phyloP scores from a whole-genome alignment of 805 yeast genomes.

The Wickerhamomyces bovis region DNA sequence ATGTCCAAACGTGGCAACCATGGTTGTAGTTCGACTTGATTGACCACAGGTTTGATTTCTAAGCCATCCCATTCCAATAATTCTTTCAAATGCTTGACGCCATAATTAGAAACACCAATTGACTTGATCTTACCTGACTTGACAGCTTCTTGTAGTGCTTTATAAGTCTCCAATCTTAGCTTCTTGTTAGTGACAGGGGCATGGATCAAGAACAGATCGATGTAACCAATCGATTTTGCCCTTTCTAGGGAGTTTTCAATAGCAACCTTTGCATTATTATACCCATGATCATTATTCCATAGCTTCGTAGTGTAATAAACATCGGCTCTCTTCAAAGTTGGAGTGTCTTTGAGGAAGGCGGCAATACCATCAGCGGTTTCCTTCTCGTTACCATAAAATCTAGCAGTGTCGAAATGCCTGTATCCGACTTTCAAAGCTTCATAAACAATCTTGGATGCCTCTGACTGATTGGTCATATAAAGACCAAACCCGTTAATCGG shows the following conservation, averaged over 20 bases:
- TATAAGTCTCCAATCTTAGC: slow-evolving; percentile 56
- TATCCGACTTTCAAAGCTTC: slow-evolving; percentile 62
- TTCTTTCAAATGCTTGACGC: slow-evolving; percentile 52
- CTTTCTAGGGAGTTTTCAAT: slow-evolving; percentile 47
- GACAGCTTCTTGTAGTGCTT: slow-evolving; percentile 70
- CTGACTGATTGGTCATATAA: slow-evolving; percentile 41
- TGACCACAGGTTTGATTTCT: slow-evolving; percentile 56
- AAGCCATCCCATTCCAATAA: slow-evolving; percentile 50
- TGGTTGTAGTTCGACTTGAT: slow-evolving; percentile 81
- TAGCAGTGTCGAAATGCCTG: slow-evolving; percentile 72
- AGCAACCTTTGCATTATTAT: slow-evolving; percentile 47
- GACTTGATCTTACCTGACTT: slow-evolving; percentile 51
- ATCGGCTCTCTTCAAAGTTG: slow-evolving; percentile 51
- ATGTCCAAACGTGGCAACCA: slow-evolving; percentile 69
- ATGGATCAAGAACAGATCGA: slow-evolving; percentile 66
- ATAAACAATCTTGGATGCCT: slow-evolving; percentile 36
- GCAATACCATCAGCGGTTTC: slow-evolving; percentile 60
- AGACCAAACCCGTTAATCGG: slow-evolving; percentile 72
- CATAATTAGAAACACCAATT: slow-evolving; percentile 78
- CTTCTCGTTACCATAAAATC: slow-evolving; percentile 57
- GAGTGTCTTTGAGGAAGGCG: slow-evolving; percentile 40
- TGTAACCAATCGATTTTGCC: slow-evolving; percentile 53
- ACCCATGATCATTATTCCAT: slow-evolving; percentile 48
- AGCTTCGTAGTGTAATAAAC: slow-evolving; percentile 69
- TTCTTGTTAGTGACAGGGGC: slow-evolving; percentile 47